Conservation (phyloP, 306 rosid genomes). For the Psophocarpus tetragonolobus region DNA sequence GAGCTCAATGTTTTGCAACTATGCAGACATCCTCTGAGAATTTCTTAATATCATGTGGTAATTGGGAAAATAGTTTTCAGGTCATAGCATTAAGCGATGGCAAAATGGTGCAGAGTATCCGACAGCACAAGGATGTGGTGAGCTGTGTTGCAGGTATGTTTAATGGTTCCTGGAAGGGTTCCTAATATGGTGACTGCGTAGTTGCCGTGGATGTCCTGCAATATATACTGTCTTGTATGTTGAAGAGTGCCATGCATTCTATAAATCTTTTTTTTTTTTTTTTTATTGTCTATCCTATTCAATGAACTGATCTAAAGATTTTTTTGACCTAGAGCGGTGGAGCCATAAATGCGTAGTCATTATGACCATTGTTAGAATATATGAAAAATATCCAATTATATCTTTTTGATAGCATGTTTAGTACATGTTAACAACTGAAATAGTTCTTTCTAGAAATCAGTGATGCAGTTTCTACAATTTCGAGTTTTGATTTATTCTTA, state of each 20-base stretch:
- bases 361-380: constrained; percentile 3
- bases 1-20: constrained; percentile 84
- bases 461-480: too few species aligned
- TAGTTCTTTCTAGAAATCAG: too few species aligned
- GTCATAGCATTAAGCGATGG: constrained; percentile 87
- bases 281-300: constrained; percentile 10
- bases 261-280: constrained; percentile 25
- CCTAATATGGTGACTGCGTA: constrained; percentile 7
- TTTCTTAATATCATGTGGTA: constrained; percentile 88
- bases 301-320: constrained; percentile 15
- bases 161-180: constrained; percentile 13
- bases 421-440: too few species aligned
- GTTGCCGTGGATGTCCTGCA: constrained; percentile 12
- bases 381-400: background rate
- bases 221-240: constrained; percentile 17
- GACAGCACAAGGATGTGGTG: constrained; percentile 97
- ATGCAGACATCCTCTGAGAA: constrained; percentile 81
- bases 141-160: constrained; percentile 94
- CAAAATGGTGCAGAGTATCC: constrained; percentile 91
- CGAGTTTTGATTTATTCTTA: background rate
- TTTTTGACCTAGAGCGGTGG: background rate
- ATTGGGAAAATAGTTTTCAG: constrained; percentile 99
- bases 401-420: background rate
- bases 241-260: constrained; percentile 21
- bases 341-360: background rate